Evolutionary conservation across 2,329 filamentous ascomycete species (phyloP).

Genomic region (Fusarium domesticum): DNA sequence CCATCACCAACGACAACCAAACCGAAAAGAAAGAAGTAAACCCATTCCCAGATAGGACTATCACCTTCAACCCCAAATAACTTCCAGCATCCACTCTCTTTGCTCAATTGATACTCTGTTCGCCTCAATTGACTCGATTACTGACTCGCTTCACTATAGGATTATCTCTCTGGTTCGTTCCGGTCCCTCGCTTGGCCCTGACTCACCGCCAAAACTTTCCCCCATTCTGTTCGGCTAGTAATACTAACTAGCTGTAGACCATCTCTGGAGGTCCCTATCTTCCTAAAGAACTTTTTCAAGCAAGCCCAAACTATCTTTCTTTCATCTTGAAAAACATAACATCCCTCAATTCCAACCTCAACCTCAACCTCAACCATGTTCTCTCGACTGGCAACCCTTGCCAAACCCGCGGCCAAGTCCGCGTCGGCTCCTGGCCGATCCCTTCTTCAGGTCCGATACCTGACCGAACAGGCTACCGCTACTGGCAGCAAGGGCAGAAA

Average conservation of each 20-base stretch:
- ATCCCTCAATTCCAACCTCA: constrained; percentile 4
- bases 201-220: constrained; percentile 40
- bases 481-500: constrained; percentile 67
- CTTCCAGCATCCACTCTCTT: too few relatives aligned
- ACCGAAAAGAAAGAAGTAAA: background rate
- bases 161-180: constrained; percentile 71
- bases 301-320: constrained; percentile 10
- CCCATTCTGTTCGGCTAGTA: constrained; percentile 10
- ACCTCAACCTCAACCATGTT: constrained; percentile 49
- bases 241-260: constrained; percentile 33
- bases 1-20: constrained; percentile 1
- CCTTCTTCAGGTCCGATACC: constrained; percentile 38
- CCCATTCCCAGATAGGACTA: too few relatives aligned
- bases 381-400: constrained; percentile 52
- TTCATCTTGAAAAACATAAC: constrained; percentile 3
- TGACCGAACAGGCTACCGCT: constrained; percentile 46
- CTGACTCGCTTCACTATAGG: constrained; percentile 51
- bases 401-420: constrained; percentile 50
- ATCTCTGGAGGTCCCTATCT: constrained; percentile 43
- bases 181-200: constrained; percentile 25
- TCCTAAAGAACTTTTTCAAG: constrained; percentile 22
- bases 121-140: constrained; percentile 25
- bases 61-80: too few relatives aligned
- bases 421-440: constrained; percentile 41
- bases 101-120: too few relatives aligned